Base-by-base conservation (phyloP, 331 rosid species). In the Malus hybrid region DNA sequence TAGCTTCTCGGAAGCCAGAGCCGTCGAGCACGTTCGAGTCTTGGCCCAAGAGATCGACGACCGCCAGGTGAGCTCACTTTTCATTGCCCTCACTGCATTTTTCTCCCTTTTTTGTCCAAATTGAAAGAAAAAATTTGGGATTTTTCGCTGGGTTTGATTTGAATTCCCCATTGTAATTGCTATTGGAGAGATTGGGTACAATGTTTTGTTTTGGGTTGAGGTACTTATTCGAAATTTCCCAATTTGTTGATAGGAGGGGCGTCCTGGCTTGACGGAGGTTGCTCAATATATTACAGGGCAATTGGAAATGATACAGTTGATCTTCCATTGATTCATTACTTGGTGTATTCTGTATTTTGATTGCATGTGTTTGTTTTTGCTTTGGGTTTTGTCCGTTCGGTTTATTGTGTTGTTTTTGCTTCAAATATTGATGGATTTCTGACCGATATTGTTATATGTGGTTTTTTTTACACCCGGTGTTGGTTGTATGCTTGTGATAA, bases 1-100 rank as follows among this genome's bases (percentile, higher is more conserved):
- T 83, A 90, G 83, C 10, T 94, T 94, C 82, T 90, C 99, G 3
- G 99, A 92, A 83, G 97, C 83, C 20, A 81, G 99, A 83, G 89
- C 99, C 39, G 62, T 94, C 34, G 74, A 90, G 32, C 99, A 94
- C 18, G 82, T 94, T 15, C 89, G 96, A 18, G 32, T 86, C 12
- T 71, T 94, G 86, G 77, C 99, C 60, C 71, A 92, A 61, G 95
- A 92, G 78, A 94, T 94, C 89, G 88, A 82, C 20, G 93, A 95
- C 63, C 97, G 96, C 77, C 99, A 94, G 75, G 97, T 93, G 70
- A 86, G 89, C 77, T 34, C 39, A 34, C 6, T 24, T 39, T 3
- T 19, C 39, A 7, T 26, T 58, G 53, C n/a, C 10, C 19, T 60
- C 16, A 6, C 42, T 39, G 56, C 26, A 28, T 29, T 48, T 10